Evolutionary conservation across 331 rosid genomes (phyloP).

Genomic region (Rhamnella rubrinervis): DNA sequence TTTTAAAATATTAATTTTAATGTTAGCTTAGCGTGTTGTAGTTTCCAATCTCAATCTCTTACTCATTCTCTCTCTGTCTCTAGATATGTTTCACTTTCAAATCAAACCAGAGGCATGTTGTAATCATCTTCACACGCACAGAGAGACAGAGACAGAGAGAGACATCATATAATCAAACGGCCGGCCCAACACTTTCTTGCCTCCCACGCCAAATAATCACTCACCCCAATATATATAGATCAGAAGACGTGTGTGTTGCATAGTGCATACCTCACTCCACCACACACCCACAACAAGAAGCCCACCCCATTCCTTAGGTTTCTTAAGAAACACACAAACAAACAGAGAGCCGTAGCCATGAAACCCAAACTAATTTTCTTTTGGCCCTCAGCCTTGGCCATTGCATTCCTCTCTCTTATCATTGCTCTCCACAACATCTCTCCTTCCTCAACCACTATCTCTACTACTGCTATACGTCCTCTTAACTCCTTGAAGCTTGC

Average conservation of each 20-base stretch:
- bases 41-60: slow-evolving; percentile 37
- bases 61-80: slow-evolving; percentile 7
- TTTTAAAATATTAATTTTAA: not conserved
- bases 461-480: slow-evolving; percentile 1
- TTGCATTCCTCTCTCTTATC: slow-evolving; percentile 31
- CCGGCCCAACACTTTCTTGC: slow-evolving; percentile 36
- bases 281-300: not conserved
- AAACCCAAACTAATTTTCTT: slow-evolving; percentile 28
- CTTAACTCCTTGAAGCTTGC: slow-evolving; percentile 22
- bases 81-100: slow-evolving; percentile 24
- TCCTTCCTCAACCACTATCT: slow-evolving; percentile 11
- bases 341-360: slow-evolving; percentile 16
- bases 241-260: not conserved
- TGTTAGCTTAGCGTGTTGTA: slow-evolving; percentile 37
- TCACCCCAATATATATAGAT: slow-evolving; percentile 20
- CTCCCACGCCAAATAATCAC: slow-evolving; percentile 47
- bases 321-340: slow-evolving; percentile 5
- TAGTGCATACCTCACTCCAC: slow-evolving; percentile 14
- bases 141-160: too few species aligned
- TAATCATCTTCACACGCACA: slow-evolving; percentile 18
- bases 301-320: not conserved
- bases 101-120: not conserved
- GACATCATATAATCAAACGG: slow-evolving; percentile 8
- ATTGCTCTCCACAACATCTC: slow-evolving; percentile 7
- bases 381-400: slow-evolving; percentile 33